Evolutionary conservation across 106 monocot genomes (phyloP), one percentile per base, ranked within the genome.

Genomic region (Dendrobium catenatum): DNA sequence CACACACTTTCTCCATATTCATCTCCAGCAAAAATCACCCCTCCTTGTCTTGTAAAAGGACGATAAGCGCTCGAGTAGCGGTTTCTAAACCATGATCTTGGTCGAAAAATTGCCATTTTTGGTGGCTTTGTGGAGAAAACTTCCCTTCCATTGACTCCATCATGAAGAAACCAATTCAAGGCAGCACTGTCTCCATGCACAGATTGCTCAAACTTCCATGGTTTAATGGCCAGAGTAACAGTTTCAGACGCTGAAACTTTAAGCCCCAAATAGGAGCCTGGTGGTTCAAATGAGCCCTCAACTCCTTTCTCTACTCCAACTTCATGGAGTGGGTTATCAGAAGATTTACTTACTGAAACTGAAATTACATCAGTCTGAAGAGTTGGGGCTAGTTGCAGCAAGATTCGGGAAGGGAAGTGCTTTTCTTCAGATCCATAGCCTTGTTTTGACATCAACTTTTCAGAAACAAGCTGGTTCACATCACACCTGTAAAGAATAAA

Each of bases 371-470:
- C 31, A 19, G 59, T 78, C 58, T 86, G 89, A 5, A 73, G 79
- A 1, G 61, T 78, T 47, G 86, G 87, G 16, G 89, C 85, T 55
- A 89, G 85, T 37, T 82, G 84, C 41, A 89, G 66, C 8, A 77
- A 47, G 11, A 89, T 72, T 1, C 86, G 70, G 1, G 89, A 89
- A 11, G 89, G 87, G 81, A 89, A 87, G 85, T 87, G 87, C 80
- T 87, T 89, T 75, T 87, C 89, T 29, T 87, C 78, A 13, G 85
- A 56, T 31, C 87, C 87, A 26, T 78, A 82, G 3, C 89, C 89
- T 41, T 68, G 76, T 59, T 85, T 75, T 1, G 49, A 64, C 83
- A 89, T 83, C 10, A 89, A 83, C 31, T 77, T 80, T 2, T 87
- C 76, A 9, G 85, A 78, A 42, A 87, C 72, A 31, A 87, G 85